Evolutionary conservation across 176 grass and related monocot genomes (phyloP).

Genomic region (Bonia amplexicaulis): DNA sequence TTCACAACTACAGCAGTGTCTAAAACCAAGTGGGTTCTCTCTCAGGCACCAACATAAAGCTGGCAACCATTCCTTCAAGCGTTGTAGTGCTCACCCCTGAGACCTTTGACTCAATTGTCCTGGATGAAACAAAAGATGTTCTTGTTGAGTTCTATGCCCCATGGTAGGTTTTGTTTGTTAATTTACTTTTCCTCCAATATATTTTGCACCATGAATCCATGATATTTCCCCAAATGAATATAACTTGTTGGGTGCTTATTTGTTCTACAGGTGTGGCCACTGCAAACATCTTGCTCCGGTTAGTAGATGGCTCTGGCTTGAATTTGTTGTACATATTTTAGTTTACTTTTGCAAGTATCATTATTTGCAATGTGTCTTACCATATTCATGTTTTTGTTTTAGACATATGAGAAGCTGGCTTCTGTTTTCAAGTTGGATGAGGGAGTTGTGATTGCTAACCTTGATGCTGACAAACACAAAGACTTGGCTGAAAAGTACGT

Average conservation of each 20-base stretch:
- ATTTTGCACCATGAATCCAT: background rate
- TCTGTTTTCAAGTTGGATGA: slow-evolving; percentile 71
- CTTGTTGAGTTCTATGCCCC: slow-evolving; percentile 97
- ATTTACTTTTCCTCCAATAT: background rate
- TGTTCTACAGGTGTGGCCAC: slow-evolving; percentile 72
- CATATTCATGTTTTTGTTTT: slow-evolving; percentile 18
- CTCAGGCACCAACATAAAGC: slow-evolving; percentile 72
- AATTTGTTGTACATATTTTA: background rate
- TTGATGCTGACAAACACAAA: slow-evolving; percentile 80
- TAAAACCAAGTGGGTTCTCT: background rate
- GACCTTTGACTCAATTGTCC: slow-evolving; percentile 63
- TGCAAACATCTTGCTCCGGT: slow-evolving; percentile 94
- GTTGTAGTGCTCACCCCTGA: slow-evolving; percentile 60
- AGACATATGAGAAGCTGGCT: slow-evolving; percentile 80
- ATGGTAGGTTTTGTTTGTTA: slow-evolving; percentile 49
- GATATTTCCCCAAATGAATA: background rate
- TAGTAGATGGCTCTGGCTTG: slow-evolving; percentile 34
- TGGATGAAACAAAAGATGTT: slow-evolving; percentile 77
- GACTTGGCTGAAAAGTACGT: slow-evolving; percentile 74
- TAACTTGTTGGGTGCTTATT: background rate
- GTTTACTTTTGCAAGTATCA: background rate
- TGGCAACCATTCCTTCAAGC: slow-evolving; percentile 60
- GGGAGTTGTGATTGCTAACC: slow-evolving; percentile 72
- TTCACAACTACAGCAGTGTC: background rate
- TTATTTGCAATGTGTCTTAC: background rate